phyloP scores from a whole-genome alignment of 2,329 filamentous ascomycete genomes.

The Clonostachys solani region DNA sequence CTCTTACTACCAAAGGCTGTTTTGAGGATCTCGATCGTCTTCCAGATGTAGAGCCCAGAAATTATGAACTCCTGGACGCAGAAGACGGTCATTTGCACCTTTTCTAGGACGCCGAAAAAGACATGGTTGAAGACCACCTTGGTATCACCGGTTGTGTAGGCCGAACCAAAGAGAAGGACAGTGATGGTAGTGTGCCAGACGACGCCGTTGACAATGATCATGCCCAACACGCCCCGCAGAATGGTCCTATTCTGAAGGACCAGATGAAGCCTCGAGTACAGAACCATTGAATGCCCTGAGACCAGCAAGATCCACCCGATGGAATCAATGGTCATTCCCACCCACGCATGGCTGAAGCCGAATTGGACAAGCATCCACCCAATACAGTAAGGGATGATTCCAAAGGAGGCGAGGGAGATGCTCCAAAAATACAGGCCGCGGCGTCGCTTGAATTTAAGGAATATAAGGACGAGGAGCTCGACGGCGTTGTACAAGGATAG shows the following conservation, averaged over 20 bases:
- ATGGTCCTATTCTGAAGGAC: conserved; percentile 43
- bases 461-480: conserved; percentile 23
- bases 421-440: conserved; percentile 30
- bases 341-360: conserved; percentile 8
- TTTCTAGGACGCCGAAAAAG: conserved; percentile 34
- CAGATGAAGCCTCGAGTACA: conserved; percentile 57
- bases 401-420: conserved; percentile 22
- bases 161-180: conserved; percentile 47
- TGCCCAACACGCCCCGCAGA: conserved; percentile 41
- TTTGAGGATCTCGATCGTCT: conserved; percentile 37
- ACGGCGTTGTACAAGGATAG: conserved; percentile 23
- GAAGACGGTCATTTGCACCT: conserved; percentile 47
- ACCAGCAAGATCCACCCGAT: conserved; percentile 36
- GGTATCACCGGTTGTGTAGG: conserved; percentile 13
- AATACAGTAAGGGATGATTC: conserved; percentile 23
- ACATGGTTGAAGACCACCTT: neutral
- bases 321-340: neutral
- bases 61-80: conserved; percentile 46
- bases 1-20: neutral
- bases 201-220: conserved; percentile 50
- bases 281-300: conserved; percentile 51
- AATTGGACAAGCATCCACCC: conserved; percentile 35
- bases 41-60: conserved; percentile 43
- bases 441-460: conserved; percentile 21
- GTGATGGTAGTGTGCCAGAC: conserved; percentile 46